These are phyloP conservation scores for Triticum aestivum DNA, from an alignment of 176 grass and related monocot species.

Conservation along the genomic window IWGSC_CS_RefSeq_v2.1 NC_057805.1:274616769-274617268, in stretches of 20 bases:
- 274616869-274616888: no score
- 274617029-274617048: background rate
- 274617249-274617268: background rate
- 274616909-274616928: background rate
- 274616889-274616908: no score
- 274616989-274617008: slow-evolving; percentile 2
- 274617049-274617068: slow-evolving; percentile 17
- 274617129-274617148: background rate
- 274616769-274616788: slow-evolving; percentile 2
- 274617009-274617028: background rate
- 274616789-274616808: slow-evolving; percentile 31
- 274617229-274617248: slow-evolving; percentile 6
- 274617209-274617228: background rate
- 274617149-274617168: background rate
- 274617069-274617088: slow-evolving; percentile 1
- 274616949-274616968: background rate
- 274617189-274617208: background rate
- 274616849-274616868: no score
- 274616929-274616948: background rate
- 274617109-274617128: background rate
- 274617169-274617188: background rate
- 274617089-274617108: background rate
- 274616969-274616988: background rate
- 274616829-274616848: background rate
- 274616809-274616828: background rate